Conservation (phyloP, 331 rosid species). For the Malus hybrid region DNA sequence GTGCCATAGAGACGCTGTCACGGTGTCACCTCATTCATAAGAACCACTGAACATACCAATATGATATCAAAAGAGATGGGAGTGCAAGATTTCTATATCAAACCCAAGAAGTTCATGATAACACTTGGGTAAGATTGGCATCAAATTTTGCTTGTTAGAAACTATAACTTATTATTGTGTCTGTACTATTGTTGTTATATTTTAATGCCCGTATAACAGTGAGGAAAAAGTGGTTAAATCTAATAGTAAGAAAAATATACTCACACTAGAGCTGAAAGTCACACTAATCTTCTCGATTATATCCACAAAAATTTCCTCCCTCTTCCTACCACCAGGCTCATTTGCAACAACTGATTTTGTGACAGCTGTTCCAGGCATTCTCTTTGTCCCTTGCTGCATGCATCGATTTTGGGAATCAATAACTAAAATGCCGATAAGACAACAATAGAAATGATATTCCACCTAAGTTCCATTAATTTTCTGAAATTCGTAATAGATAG, state of each 20-base stretch:
- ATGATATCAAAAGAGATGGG: neutral
- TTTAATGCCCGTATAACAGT: neutral
- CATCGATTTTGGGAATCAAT: conserved; percentile 16
- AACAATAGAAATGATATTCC: conserved; percentile 3
- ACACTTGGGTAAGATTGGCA: neutral
- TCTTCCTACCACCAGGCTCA: conserved; percentile 74
- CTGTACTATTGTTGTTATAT: neutral
- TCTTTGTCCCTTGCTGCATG: conserved; percentile 69
- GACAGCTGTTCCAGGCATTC: conserved; percentile 92
- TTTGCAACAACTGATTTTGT: conserved; percentile 83
- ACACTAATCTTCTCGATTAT: conserved; percentile 91
- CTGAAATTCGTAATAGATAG: neutral
- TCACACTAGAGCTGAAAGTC: conserved; percentile 84
- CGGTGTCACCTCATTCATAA: neutral
- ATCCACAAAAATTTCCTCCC: conserved; percentile 92
- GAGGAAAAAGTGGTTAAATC: neutral
- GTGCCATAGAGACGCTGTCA: neutral
- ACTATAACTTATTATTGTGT: neutral
- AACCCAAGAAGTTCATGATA: neutral
- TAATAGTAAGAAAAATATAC: conserved; percentile 25
- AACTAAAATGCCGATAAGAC: neutral
- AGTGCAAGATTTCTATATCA: neutral
- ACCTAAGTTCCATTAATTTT: neutral
- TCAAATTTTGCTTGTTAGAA: neutral
- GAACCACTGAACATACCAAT: neutral